A percentile compares a stretch with the other conserved stretches of the same genome.
These are phyloP conservation scores for Rosa hybrid DNA, from an alignment of 331 rosid genomes.

Conservation along the genomic window DNA sequence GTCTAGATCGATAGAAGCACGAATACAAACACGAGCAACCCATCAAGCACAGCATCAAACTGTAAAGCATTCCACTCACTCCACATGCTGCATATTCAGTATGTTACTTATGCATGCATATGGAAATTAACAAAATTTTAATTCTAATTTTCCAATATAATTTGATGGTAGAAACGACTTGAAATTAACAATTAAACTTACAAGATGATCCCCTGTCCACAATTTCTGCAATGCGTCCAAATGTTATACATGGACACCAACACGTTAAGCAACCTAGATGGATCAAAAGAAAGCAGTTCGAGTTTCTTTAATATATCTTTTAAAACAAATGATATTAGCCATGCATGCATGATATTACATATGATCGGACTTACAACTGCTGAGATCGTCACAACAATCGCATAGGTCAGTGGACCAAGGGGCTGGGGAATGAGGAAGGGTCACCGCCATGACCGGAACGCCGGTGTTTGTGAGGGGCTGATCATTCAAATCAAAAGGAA, in stretches of 20 bases:
- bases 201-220: constrained; percentile 49
- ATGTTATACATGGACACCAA: constrained; percentile 57
- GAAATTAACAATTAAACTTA: constrained; percentile 15
- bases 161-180: background rate
- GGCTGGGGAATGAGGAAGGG: constrained; percentile 10
- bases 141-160: background rate
- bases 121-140: background rate
- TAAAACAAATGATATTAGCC: background rate
- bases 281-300: background rate
- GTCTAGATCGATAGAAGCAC: constrained; percentile 40
- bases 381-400: constrained; percentile 38
- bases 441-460: background rate
- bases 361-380: constrained; percentile 40
- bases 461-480: constrained; percentile 4
- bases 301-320: background rate
- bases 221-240: constrained; percentile 57
- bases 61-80: constrained; percentile 36
- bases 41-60: constrained; percentile 22
- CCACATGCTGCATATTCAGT: constrained; percentile 40
- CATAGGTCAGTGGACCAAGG: constrained; percentile 55
- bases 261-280: constrained; percentile 51
- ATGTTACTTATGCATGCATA: background rate
- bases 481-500: background rate
- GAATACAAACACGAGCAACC: constrained; percentile 38
- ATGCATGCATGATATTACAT: background rate